Evolutionary conservation across 352 stramenopile genomes (phyloP), one percentile per base, ranked within the genome.

Genomic region (Aphanomyces cochlioides): DNA sequence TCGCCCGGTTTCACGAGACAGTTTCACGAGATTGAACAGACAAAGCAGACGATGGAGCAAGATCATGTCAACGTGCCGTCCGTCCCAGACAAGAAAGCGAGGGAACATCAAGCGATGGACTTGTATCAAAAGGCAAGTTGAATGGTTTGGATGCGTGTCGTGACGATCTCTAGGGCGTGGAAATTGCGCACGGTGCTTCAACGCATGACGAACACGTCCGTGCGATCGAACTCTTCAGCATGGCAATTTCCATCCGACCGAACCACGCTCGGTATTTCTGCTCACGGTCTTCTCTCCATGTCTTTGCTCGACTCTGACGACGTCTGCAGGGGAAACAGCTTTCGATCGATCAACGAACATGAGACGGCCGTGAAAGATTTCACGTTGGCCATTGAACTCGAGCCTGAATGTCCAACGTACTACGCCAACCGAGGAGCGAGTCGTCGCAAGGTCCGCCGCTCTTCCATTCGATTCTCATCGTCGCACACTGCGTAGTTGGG

Each of bases 191-290:
- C 56, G 78, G 76, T 36, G 82, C 84, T 0, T 75, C 74, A 12
- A 78, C 69, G 1, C 76, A 76, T 61, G 84, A 90, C 38, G 84
- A 90, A n/a, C 81, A 90, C 47, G 80, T 83, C 21, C 79, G 78
- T 13, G 83, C 85, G 3, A 93, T 92, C 63, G 85, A 93, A 72
- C 79, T 78, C 39, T 87, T 90, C 67, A 90, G 79, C 39, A 75
- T 93, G 57, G 84, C 84, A 34, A 90, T 93, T 36, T 83, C 85
- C 1, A 81, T 92, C 10, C 82, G 84, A 39, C 71, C 63, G n/a
- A 82, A 83, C 38, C 85, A 93, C 60, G 74, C 85, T 47, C 79
- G 85, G 4, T 93, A 92, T 66, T 93, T 90, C 71, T 76, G 90
- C 17, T 83, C 81, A 39, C 73, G 85, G 54, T 61, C 28, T 34